Base-by-base conservation (phyloP, 495 filamentous ascomycete species). In the Copromyces sp. region DNA sequence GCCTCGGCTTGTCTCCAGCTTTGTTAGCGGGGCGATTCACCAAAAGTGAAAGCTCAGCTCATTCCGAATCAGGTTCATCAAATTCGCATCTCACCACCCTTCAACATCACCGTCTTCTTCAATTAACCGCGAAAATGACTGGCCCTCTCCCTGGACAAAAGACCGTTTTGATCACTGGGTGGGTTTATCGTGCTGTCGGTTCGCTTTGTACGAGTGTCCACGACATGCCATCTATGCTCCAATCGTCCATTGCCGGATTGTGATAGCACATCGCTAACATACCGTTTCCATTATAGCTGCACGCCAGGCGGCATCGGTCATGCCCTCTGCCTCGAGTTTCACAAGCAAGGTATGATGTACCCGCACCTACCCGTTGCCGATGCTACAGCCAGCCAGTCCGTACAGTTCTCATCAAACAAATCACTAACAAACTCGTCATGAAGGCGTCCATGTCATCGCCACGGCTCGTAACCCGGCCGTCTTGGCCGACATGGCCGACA, bases 281-380 rank as follows among this genome's bases (percentile, higher is more conserved):
- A 9, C 41, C 65, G 9, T 71, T 53, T 32, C 16, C 72, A 0
- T 53, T 53, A 53, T 32, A 88, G 86, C 9, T 88, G 86, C 78
- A 82, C 86, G 17, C 84, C 85, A 2, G 85, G 85, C 24, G 86
- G 86, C 70, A 87, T 88, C 69, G 86, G 86, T 59, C 81, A 87
- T 76, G 82, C 83, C 3, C 69, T 88, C 39, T 82, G 81, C 61
- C 71, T 83, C 6, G 86, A 86, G 70, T 88, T 87, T 75, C 84
- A 87, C 69, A 73, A 78, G 24, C 81, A 82, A 75, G 86, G 85
- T 84, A 73, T 39, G 77, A 73, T 39, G 77, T 73, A 5, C 37
- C 9, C 29, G 1, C 1, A 38, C 2, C 5, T 47, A 9, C 9
- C 39, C 38, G 12, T 24, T 68, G 5, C 29, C 6, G 40, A 3